A percentile compares a stretch with the other conserved stretches of the same genome.
These are phyloP conservation scores for Pisolithus thermaeus DNA, from an alignment of 1,284 basidiomycete genomes.

Conservation along the genomic window DNA sequence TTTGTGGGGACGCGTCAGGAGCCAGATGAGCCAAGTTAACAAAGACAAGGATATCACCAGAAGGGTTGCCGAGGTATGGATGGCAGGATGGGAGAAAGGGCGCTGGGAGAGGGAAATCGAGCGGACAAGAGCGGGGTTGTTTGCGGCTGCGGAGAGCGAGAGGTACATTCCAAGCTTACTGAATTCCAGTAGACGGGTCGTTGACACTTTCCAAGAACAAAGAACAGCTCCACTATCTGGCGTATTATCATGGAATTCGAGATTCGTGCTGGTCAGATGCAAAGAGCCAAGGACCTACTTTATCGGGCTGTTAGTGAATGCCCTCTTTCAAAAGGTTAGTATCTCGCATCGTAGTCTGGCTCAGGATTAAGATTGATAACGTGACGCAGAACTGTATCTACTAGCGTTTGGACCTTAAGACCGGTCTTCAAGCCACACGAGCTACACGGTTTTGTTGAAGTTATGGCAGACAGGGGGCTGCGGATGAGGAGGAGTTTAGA, in stretches of 20 bases:
- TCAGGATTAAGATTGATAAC: conserved; percentile 6
- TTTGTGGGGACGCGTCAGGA: conserved; percentile 64
- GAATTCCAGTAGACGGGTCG: conserved; percentile 2
- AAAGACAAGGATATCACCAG: conserved; percentile 52
- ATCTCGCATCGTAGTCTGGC: conserved; percentile 2
- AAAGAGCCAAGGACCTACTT: conserved; percentile 71
- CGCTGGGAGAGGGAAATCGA: conserved; percentile 66
- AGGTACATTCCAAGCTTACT: conserved; percentile 40
- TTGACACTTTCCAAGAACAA: conserved; percentile 45
- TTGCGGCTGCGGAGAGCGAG: conserved; percentile 55
- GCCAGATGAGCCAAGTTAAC: conserved; percentile 37
- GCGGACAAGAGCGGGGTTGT: conserved; percentile 59
- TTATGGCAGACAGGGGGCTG: conserved; percentile 80
- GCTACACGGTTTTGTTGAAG: conserved; percentile 62
- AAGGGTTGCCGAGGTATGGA: conserved; percentile 66
- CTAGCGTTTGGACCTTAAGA: conserved; percentile 76
- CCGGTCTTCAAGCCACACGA: conserved; percentile 62
- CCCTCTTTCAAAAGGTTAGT: conserved; percentile 71
- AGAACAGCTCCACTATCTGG: conserved; percentile 70
- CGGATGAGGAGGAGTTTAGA: conserved; percentile 67
- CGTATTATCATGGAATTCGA: conserved; percentile 80
- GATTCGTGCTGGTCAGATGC: conserved; percentile 53
- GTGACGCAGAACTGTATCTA: conserved; percentile 71
- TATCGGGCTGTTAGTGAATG: conserved; percentile 81
- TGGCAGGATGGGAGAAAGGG: conserved; percentile 69